These are phyloP conservation scores for Exophiala alcalophila DNA, from an alignment of 2,329 filamentous ascomycete species.

Conservation along the genomic window DNA sequence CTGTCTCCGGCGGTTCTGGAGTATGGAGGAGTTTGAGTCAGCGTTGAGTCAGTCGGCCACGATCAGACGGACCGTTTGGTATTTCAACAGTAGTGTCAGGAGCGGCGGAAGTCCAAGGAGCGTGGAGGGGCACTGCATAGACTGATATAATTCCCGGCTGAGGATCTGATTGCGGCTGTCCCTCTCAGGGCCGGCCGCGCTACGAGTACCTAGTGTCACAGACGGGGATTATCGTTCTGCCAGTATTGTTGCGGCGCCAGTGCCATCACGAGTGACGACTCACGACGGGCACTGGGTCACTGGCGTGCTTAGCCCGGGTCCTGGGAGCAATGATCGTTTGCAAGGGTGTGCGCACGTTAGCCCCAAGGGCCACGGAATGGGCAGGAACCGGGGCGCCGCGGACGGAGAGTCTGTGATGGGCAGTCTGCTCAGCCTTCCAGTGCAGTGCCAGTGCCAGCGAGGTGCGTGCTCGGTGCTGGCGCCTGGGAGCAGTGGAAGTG, in stretches of 20 bases:
- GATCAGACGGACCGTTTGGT: conserved; percentile 9
- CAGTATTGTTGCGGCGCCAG: conserved; percentile 8
- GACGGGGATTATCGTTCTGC: conserved; percentile 25
- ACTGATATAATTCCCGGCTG: conserved; percentile 20
- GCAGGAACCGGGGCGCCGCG: not conserved
- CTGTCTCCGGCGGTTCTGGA: conserved; percentile 6
- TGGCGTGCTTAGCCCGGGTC: conserved; percentile 9
- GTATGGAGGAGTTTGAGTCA: conserved; percentile 21
- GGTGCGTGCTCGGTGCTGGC: too few relatives aligned
- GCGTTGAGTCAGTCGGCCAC: conserved; percentile 11
- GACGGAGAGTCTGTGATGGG: conserved; percentile 4
- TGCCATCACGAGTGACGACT: too few relatives aligned
- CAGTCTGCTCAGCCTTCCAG: too few relatives aligned
- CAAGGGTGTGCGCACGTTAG: conserved; percentile 7
- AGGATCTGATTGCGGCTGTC: conserved; percentile 14
- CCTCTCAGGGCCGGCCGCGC: conserved; percentile 14
- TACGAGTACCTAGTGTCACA: too few relatives aligned
- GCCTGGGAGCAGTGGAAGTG: not conserved
- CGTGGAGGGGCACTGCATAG: conserved; percentile 13
- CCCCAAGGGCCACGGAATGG: conserved; percentile 1
- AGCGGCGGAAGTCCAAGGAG: conserved; percentile 9
- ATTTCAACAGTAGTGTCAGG: conserved; percentile 22
- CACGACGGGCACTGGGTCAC: too few relatives aligned
- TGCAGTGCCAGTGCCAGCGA: too few relatives aligned
- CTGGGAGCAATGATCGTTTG: conserved; percentile 7